These are phyloP conservation scores for Aspergillus sp. DNA, from an alignment of 2,329 filamentous ascomycete species.

Conservation along the genomic window DNA sequence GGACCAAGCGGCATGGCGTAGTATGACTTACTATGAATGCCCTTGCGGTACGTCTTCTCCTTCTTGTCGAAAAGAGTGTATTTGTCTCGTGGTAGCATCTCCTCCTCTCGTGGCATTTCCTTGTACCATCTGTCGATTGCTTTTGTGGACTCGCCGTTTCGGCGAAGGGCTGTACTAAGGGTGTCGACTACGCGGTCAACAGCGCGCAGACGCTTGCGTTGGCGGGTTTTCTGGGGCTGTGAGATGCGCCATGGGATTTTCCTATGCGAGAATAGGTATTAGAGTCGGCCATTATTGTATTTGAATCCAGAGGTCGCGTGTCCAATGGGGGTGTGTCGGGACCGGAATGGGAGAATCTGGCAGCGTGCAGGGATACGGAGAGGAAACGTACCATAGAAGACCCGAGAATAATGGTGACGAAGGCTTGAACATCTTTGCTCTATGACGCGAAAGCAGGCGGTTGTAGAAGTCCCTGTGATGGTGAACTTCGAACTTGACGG, in stretches of 20 bases:
- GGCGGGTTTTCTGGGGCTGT: slow-evolving; percentile 82
- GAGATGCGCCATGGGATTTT: slow-evolving; percentile 98
- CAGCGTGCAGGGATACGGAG: background rate
- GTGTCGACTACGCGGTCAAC: slow-evolving; percentile 88
- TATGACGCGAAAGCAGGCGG: background rate
- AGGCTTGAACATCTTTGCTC: slow-evolving; percentile 72
- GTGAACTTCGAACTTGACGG: slow-evolving; percentile 14
- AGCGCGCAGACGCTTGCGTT: slow-evolving; percentile 75
- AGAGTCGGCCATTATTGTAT: background rate
- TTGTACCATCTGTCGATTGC: slow-evolving; percentile 86
- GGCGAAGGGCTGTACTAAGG: slow-evolving; percentile 73
- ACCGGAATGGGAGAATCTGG: background rate
- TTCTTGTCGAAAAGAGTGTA: slow-evolving; percentile 98
- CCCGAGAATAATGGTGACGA: slow-evolving; percentile 75
- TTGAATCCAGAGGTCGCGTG: background rate
- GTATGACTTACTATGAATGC: slow-evolving; percentile 75
- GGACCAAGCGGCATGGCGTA: no score
- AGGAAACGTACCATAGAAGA: slow-evolving; percentile 70
- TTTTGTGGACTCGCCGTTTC: slow-evolving; percentile 68
- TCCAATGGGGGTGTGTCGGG: background rate
- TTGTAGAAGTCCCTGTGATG: background rate
- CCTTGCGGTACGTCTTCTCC: slow-evolving; percentile 92
- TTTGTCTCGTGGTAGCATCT: slow-evolving; percentile 96
- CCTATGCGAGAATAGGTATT: slow-evolving; percentile 48
- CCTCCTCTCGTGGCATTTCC: slow-evolving; percentile 92